Base-by-base conservation (phyloP, 345 rosid genomes). In the Brassica cretica region DNA sequence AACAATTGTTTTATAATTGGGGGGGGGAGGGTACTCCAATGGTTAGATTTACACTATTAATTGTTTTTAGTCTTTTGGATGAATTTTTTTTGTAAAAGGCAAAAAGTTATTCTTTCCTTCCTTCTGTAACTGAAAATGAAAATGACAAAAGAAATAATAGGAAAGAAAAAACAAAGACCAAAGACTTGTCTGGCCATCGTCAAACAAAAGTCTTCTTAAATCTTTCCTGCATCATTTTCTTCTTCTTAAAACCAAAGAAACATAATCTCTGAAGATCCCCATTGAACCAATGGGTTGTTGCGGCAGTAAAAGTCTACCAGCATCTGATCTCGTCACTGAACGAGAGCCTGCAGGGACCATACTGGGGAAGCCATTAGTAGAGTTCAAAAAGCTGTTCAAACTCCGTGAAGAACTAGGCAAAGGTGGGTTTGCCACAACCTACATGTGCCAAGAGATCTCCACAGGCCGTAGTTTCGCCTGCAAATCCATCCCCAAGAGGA, bases 401-500 rank as follows among this genome's bases (percentile, higher is more conserved):
- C 41, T 92, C 0, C 88, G 89, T 0, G 81, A 85, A 51, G 85
- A 85, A 86, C 74, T 92, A 68, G 97, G 95, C 21, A 79, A 89
- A 66, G 97, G 97, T 29, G 88, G 83, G 14, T 88, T 87, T 66
- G 97, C 93, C 3, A 83, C 83, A 6, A 88, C 91, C 4, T 92
- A 88, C 71, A 35, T 70, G 16, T 92, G 95, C 80, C 75, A 80
- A 1, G 95, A 92, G 89, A 85, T 78, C 15, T 78, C 90, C 3
- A 86, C 89, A 8, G 88, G 88, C 12, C 56, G 89, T 18, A 90
- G 80, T 79, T 92, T 69, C 85, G 60, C 60, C 24, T 53, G 60
- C 60, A 53, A 53, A 53, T 53, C 60, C 21, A 53, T 53, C 2
- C 60, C 60, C 60, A 53, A 53, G 24, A 53, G 60, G 60, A 53